Evolutionary conservation across 352 stramenopile genomes (phyloP).

Genomic region (Thraustotheca clavata): DNA sequence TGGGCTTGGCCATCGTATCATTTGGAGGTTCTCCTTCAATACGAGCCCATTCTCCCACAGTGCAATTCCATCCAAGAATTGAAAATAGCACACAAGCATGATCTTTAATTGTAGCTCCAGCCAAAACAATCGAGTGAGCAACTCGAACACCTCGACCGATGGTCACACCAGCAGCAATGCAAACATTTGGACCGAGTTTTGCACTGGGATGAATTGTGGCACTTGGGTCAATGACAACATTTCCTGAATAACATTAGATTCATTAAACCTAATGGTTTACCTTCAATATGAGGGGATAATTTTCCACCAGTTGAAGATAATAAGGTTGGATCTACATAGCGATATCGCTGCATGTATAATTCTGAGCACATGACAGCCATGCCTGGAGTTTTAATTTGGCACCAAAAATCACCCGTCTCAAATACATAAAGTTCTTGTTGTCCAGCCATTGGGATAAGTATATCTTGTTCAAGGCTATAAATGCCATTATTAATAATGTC

Average conservation of each 20-base stretch:
- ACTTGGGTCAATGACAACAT: conserved; percentile 73
- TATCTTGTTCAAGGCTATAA: conserved; percentile 70
- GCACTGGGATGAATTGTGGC: conserved; percentile 76
- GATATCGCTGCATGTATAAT: conserved; percentile 87
- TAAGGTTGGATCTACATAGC: conserved; percentile 79
- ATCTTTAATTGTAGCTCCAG: conserved; percentile 82
- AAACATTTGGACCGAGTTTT: conserved; percentile 82
- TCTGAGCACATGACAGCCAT: conserved; percentile 87
- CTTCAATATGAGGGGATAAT: conserved; percentile 75
- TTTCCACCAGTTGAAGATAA: conserved; percentile 75
- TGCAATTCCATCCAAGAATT: conserved; percentile 86
- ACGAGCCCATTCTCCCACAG: conserved; percentile 78
- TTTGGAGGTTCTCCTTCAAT: conserved; percentile 79
- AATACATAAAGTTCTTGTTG: conserved; percentile 62
- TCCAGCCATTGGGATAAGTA: conserved; percentile 73
- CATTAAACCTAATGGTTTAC: not conserved
- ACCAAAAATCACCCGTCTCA: conserved; percentile 85
- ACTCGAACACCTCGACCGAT: conserved; percentile 74
- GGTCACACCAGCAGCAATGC: conserved; percentile 70
- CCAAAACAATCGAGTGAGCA: conserved; percentile 83
- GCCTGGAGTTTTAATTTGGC: conserved; percentile 84
- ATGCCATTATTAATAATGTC: not conserved
- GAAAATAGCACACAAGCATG: conserved; percentile 81
- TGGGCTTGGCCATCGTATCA: conserved; percentile 54
- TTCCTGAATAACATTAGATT: conserved; percentile 25